phyloP scores from a whole-genome alignment of 768 basidiomycete species.

The Paxillus rubicundulus region DNA sequence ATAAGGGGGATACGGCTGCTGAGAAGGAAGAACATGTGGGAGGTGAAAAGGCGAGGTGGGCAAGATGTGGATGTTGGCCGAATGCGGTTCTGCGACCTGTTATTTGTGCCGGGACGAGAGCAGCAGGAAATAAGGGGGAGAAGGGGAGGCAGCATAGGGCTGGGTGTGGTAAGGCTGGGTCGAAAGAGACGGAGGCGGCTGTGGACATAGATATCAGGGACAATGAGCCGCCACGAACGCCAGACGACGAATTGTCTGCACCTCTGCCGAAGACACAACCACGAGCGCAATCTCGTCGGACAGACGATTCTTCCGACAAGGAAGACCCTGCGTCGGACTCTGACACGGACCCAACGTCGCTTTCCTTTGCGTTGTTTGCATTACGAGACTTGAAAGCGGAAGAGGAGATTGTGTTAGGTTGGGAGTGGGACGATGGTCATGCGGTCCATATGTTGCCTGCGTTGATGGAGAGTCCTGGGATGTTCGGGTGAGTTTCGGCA shows the following conservation, averaged over 20 bases:
- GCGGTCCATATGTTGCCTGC: constrained; percentile 77
- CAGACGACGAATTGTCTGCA: constrained; percentile 7
- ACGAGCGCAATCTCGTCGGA: constrained; percentile 6
- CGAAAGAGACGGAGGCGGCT: not conserved
- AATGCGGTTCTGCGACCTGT: constrained; percentile 47
- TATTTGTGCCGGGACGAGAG: constrained; percentile 32
- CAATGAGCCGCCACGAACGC: constrained; percentile 1
- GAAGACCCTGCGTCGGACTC: constrained; percentile 16
- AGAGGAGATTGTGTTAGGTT: constrained; percentile 86
- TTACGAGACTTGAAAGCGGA: constrained; percentile 67
- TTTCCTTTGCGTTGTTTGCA: constrained; percentile 82
- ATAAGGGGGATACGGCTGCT: not conserved
- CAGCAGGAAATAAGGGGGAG: constrained; percentile 15
- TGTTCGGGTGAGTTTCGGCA: constrained; percentile 52
- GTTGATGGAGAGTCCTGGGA: constrained; percentile 53
- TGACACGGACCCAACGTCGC: constrained; percentile 33
- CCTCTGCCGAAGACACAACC: constrained; percentile 8
- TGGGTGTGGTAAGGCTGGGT: constrained; percentile 11
- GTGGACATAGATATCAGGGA: not conserved
- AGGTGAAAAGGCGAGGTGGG: constrained; percentile 62
- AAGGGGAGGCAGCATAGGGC: constrained; percentile 16
- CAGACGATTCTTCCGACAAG: constrained; percentile 17
- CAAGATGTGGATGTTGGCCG: constrained; percentile 53
- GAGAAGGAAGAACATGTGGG: constrained; percentile 54
- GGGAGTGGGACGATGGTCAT: constrained; percentile 97